phyloP scores from a whole-genome alignment of 148 eudicot genomes.

The Agrostemma githago region DNA sequence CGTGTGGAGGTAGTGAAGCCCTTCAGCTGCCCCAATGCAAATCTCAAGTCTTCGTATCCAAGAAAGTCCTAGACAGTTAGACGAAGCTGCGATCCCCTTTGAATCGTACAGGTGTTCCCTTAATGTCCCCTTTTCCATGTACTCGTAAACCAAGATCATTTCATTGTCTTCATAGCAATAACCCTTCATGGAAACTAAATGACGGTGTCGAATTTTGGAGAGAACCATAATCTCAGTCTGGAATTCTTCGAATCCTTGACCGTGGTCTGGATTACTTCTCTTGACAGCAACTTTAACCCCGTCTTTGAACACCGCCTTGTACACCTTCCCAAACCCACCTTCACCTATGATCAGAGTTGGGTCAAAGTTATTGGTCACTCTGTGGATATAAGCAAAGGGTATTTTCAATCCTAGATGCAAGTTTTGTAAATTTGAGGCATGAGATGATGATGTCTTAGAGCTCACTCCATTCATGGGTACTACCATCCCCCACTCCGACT shows the following conservation, averaged over 20 bases:
- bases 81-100: slow-evolving; percentile 1
- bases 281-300: slow-evolving; percentile 55
- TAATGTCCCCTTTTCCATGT: slow-evolving; percentile 54
- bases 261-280: slow-evolving; percentile 41
- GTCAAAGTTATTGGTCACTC: slow-evolving; percentile 47
- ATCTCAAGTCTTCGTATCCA: slow-evolving; percentile 56
- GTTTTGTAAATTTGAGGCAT: slow-evolving; percentile 21
- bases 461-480: slow-evolving; percentile 19
- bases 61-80: slow-evolving; percentile 14
- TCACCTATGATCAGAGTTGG: slow-evolving; percentile 35
- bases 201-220: slow-evolving; percentile 47
- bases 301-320: slow-evolving; percentile 32
- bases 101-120: slow-evolving; percentile 37
- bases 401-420: slow-evolving; percentile 41
- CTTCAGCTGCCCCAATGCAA: slow-evolving; percentile 48
- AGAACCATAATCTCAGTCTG: slow-evolving; percentile 46
- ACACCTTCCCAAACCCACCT: slow-evolving; percentile 65
- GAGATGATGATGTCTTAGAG: slow-evolving; percentile 16
- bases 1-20: slow-evolving; percentile 51
- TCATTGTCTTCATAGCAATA: slow-evolving; percentile 48
- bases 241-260: slow-evolving; percentile 49
- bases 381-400: slow-evolving; percentile 30
- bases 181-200: slow-evolving; percentile 52
- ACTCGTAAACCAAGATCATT: slow-evolving; percentile 60
- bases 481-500: slow-evolving; percentile 22